Evolutionary conservation across 768 basidiomycete genomes (phyloP), one percentile per base, ranked within the genome.

Genomic region (Amanita molliuscula): DNA sequence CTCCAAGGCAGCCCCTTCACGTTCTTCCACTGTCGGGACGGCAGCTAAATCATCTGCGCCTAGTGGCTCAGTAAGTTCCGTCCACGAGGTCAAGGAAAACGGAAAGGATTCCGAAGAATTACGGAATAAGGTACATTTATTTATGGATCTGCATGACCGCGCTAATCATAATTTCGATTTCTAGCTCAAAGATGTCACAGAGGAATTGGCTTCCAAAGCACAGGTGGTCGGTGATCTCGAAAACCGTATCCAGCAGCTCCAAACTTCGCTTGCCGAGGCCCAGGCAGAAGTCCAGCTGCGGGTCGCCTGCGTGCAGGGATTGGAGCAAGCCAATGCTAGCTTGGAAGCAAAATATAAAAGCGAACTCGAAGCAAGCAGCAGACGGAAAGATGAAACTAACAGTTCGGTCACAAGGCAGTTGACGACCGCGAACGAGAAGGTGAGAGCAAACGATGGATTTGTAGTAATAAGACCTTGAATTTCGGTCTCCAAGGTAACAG

Each of bases 61-160:
- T 25, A 58, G 77, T 34, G 67, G 72, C 21, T 88, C 87, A 11
- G 79, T 88, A 43, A 75, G 83, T n/a, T 87, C 87, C 7, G 80
- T 88, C 52, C 75, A 73, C 52, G 88, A 88, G 57, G 68, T 82
- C 15, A 78, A 75, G 53, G 82, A 81, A 54, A 80, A 81, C 55
- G 68, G 65, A n/a, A 44, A 25, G 15, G 13, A 52, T 28, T 54
- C 52, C 34, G 55, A 29, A 2, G 48, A 16, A 4, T 23, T 18
- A 20, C 51, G 45, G 36, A 34, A 8, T 36, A 78, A 77, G 58
- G 74, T 50, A 26, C 29, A 7, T 11, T 9, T 5, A 29, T 25
- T 25, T 18, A 8, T 23, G 7, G 16, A 13, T 28, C 16, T 28
- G 18, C 10, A 2, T 33, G 16, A 38, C 34, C 10, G 6, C 38